Conservation (phyloP, 2,329 filamentous ascomycete species). For the Clonostachys rosea region DNA sequence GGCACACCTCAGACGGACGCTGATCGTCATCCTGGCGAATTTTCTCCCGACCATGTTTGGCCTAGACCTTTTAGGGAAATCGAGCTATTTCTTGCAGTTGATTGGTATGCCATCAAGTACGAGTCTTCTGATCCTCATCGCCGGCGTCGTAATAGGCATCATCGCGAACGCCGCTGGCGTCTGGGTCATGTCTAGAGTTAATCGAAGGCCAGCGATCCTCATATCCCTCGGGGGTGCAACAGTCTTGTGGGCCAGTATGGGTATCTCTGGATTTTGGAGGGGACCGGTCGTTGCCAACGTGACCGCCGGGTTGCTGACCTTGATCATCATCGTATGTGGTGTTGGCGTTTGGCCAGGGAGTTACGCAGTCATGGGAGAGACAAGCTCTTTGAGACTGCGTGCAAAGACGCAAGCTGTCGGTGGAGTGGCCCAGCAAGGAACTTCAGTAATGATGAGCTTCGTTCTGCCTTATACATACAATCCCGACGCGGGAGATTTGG, state of each 20-base stretch:
- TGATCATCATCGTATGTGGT: constrained; percentile 27
- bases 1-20: constrained; percentile 31
- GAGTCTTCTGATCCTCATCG: constrained; percentile 35
- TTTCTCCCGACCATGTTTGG: constrained; percentile 38
- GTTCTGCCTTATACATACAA: constrained; percentile 19
- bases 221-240: constrained; percentile 20
- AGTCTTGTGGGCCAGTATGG: constrained; percentile 36
- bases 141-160: constrained; percentile 37
- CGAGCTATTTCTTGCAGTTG: constrained; percentile 31
- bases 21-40: constrained; percentile 34
- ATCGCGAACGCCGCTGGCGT: constrained; percentile 35
- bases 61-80: constrained; percentile 32
- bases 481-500: constrained; percentile 24
- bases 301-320: not conserved
- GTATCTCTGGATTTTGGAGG: constrained; percentile 30
- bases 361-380: constrained; percentile 29
- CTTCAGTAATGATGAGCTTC: constrained; percentile 19
- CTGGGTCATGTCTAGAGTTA: constrained; percentile 33
- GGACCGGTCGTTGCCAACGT: not conserved
- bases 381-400: constrained; percentile 12
- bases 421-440: constrained; percentile 29
- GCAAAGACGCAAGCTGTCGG: constrained; percentile 26
- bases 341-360: constrained; percentile 34
- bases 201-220: constrained; percentile 31
- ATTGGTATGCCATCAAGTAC: constrained; percentile 19